Conservation (phyloP, 768 basidiomycete genomes). For the Rhodotorula kratochvilovae region DNA sequence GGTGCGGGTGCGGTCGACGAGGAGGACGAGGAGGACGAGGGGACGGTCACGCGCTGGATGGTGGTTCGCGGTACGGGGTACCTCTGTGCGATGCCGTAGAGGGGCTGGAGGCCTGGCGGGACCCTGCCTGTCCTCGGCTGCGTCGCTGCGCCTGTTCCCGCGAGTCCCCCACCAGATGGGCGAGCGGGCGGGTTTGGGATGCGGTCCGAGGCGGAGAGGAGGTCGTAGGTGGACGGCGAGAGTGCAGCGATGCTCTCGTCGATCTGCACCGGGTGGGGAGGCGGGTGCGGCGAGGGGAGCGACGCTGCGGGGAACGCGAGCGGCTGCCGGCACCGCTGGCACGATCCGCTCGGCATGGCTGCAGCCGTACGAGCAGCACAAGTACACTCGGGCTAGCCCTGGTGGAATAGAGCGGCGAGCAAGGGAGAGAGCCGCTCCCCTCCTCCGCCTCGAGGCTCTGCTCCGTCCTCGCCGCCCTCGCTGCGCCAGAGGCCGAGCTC, state of each 20-base stretch:
- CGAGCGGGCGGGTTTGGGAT: neutral
- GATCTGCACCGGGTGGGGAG: constrained; percentile 47
- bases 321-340: constrained; percentile 31
- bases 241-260: constrained; percentile 88
- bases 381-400: too few species aligned
- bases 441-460: too few species aligned
- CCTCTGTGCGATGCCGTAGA: constrained; percentile 16
- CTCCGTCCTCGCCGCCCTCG: too few species aligned
- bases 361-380: too few species aligned
- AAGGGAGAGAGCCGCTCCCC: too few species aligned
- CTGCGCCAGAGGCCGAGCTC: too few species aligned
- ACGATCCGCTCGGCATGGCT: neutral
- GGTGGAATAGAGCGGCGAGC: too few species aligned
- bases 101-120: constrained; percentile 16
- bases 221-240: constrained; percentile 79
- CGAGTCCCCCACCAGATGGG: too few species aligned
- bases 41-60: neutral
- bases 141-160: too few species aligned
- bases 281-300: neutral
- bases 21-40: neutral
- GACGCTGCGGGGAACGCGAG: constrained; percentile 10
- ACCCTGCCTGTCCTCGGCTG: constrained; percentile 11
- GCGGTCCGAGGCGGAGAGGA: constrained; percentile 59
- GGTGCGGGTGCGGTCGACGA: neutral
- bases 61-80: neutral